Base-by-base conservation (phyloP, 495 filamentous ascomycete species). In the Aspergillus nanangensis region DNA sequence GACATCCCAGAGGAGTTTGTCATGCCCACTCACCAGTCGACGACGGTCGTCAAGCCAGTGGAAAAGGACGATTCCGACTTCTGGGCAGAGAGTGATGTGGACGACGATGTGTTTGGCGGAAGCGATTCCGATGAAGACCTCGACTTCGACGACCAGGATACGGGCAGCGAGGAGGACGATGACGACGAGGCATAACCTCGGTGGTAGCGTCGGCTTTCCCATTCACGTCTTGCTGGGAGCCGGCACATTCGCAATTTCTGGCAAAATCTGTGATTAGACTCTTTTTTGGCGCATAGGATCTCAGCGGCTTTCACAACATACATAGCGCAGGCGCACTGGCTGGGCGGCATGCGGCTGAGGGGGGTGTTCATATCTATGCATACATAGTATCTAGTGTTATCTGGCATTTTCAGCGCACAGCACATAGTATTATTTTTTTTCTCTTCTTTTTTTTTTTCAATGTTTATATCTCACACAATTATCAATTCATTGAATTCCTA, bases 1-100 rank as follows among this genome's bases (percentile, higher is more conserved):
- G 85, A 94, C 52, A 86, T 93, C n/a, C 93, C 93, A 2, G 66
- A 66, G 4, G 89, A 75, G 3, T 96, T 90, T 52, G 75, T 77
- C 31, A 92, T 98, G 86, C 93, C 93, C 3, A 85, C 79, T 8
- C 71, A 79, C 46, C 77, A 78, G 43, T 77, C 67, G 5, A 80
- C 87, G 18, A 70, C 77, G 39, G 65, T 75, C 10, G 75, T 75
- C 31, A 82, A 81, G 15, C 76, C 70, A 3, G 65, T 77, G 0
- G 82, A 86, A 51, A 81, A 87, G 56, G 83, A 88, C 34, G 88
- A 95, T 47, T 75, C 75, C 19, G 83, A 84, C 45, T 94, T 90
- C 61, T 95, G 91, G 87, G 79, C 75, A 27, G 90, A 91, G 52
- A 86, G 80, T 32, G 88, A 89, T 55, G 83, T 47, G 2, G 79